Base-by-base conservation (phyloP, 495 filamentous ascomycete species). In the Apiosordaria backusii region DNA sequence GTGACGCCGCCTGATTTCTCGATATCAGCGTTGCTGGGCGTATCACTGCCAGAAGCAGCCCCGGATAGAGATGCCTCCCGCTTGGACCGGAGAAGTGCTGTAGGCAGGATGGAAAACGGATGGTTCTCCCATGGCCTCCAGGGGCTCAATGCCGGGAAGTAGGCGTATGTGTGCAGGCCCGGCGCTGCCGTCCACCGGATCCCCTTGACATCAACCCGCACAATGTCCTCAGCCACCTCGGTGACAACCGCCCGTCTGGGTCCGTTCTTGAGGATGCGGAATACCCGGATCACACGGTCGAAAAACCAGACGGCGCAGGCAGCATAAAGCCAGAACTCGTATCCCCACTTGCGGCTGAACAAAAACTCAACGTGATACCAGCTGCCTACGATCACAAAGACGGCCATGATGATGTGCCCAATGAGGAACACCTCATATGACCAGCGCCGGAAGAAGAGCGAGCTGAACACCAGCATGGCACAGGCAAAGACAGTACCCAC, bases 71-170 rank as follows among this genome's bases (percentile, higher is more conserved):
- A 27, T 9, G n/a, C 24, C 13, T 19, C 24, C 26, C n/a, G 59
- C 27, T 21, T 25, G 59, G 59, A 59, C 16, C 18, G 59, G 27
- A 61, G 15, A 19, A 61, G 25, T 4, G 59, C 62, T 4, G 74
- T 78, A 10, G 75, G 70, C 1, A 75, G 50, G 4, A 81, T 66
- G 10, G 80, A 84, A 63, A 83, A 84, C 2, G 81, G 82, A 67
- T 84, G 82, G 61, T 81, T 84, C 69, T 83, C 80, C 82, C 82
- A 84, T 0, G 73, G 69, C 16, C 77, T 74, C 57, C 72, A 68
- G 10, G 69, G 71, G 45, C 60, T 76, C 4, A 81, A 61, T 0
- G 76, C 79, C 1, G 80, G 82, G 70, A 84, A 82, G 60, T 80
- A 81, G 16, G 75, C 67, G 60, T 80, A 82, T 1, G 67, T 80